Conservation (phyloP, 2,329 filamentous ascomycete species). For the Didymellaceae sp. region DNA sequence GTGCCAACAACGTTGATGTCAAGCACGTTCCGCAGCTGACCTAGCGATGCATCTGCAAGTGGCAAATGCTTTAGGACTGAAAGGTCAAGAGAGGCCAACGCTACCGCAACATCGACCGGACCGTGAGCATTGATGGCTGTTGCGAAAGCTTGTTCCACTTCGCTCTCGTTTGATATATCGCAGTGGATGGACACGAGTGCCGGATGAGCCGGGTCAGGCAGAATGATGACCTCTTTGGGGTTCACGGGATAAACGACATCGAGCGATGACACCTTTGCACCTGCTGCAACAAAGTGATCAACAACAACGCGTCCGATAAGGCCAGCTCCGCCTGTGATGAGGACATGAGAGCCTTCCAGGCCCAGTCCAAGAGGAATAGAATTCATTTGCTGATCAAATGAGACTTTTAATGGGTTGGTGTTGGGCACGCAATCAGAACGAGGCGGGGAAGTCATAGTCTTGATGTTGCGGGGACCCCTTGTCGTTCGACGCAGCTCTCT, state of each 20-base stretch:
- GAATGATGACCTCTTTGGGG: constrained; percentile 1
- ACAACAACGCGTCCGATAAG: constrained; percentile 51
- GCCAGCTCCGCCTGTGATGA: constrained; percentile 53
- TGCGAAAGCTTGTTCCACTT: constrained; percentile 45
- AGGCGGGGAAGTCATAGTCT: constrained; percentile 10
- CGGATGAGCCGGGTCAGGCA: constrained; percentile 1
- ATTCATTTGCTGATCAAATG: constrained; percentile 10
- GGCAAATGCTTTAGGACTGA: constrained; percentile 48
- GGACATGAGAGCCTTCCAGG: constrained; percentile 48
- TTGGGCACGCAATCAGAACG: neutral
- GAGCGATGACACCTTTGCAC: constrained; percentile 50
- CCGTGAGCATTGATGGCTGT: constrained; percentile 45
- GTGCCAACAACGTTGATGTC: constrained; percentile 52
- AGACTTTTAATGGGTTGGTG: neutral
- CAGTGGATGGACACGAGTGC: constrained; percentile 30
- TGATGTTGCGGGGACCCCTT: constrained; percentile 7
- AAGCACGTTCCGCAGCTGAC: constrained; percentile 51
- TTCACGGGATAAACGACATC: constrained; percentile 34
- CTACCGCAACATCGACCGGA: constrained; percentile 50
- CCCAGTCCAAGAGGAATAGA: constrained; percentile 37
- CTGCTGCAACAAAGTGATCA: constrained; percentile 52
- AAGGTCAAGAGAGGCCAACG: constrained; percentile 54
- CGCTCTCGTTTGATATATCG: constrained; percentile 46
- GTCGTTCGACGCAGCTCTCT: neutral
- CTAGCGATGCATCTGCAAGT: constrained; percentile 51